Percentiles rank a stretch among this genome's conserved stretches.
phyloP scores from a whole-genome alignment of 176 grass and related monocot genomes.

The Oryza meridionalis region DNA sequence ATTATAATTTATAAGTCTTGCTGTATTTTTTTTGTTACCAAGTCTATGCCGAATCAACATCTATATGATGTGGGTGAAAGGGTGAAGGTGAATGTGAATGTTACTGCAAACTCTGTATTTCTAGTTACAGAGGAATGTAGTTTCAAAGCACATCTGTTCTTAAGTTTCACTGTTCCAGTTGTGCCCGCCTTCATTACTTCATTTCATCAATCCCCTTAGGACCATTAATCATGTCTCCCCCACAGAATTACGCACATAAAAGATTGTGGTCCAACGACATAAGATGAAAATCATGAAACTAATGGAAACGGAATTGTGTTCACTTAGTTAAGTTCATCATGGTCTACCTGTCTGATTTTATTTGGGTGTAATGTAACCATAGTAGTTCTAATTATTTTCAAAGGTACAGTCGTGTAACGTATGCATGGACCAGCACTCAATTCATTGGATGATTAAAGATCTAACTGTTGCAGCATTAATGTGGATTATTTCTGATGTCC shows the following conservation, averaged over 20 bases:
- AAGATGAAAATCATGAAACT: neutral
- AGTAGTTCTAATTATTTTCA: slow-evolving; percentile 4
- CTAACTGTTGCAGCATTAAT: slow-evolving; percentile 34
- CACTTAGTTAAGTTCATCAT: neutral
- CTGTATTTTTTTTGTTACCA: neutral
- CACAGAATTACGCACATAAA: neutral
- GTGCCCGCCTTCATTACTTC: neutral
- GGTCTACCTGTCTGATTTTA: slow-evolving; percentile 5
- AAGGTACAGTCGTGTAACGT: slow-evolving; percentile 14
- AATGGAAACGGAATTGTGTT: slow-evolving; percentile 6
- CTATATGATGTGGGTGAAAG: neutral
- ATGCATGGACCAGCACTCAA: slow-evolving; percentile 25
- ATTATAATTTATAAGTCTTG: neutral
- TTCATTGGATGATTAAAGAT: slow-evolving; percentile 34
- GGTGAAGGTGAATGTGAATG: neutral
- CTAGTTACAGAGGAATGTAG: neutral
- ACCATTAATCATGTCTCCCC: neutral
- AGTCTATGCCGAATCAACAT: neutral
- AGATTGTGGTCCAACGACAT: neutral
- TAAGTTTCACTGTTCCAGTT: slow-evolving; percentile 11
- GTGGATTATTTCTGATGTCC: slow-evolving; percentile 12
- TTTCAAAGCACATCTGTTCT: neutral
- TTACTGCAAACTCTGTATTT: neutral
- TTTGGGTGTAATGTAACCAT: slow-evolving; percentile 10
- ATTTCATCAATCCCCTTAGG: neutral